Conservation (phyloP, 306 rosid species). For the apple (Malus domestica) region ASM211411v1 NC_041790.1:3847001-3847500, state of each 20-base stretch:
- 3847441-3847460: neutral
- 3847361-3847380: neutral
- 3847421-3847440: neutral
- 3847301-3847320: neutral
- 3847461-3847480: slow-evolving; percentile 22
- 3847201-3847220: slow-evolving; percentile 45
- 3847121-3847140: neutral
- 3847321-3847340: neutral
- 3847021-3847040: slow-evolving; percentile 42
- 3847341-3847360: neutral
- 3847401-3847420: neutral
- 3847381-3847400: neutral
- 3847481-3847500: slow-evolving; percentile 41
- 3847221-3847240: slow-evolving; percentile 37
- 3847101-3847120: neutral
- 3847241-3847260: slow-evolving; percentile 35
- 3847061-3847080: slow-evolving; percentile 31
- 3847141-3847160: neutral
- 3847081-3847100: slow-evolving; percentile 30
- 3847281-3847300: neutral
- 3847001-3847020: slow-evolving; percentile 32
- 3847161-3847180: slow-evolving; percentile 3
- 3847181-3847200: slow-evolving; percentile 47
- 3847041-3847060: slow-evolving; percentile 32
- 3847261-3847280: slow-evolving; percentile 39